Evolutionary conservation across 352 stramenopile species (phyloP), one percentile per base, ranked within the genome.

Genomic region (Phytophthora citrophthora): DNA sequence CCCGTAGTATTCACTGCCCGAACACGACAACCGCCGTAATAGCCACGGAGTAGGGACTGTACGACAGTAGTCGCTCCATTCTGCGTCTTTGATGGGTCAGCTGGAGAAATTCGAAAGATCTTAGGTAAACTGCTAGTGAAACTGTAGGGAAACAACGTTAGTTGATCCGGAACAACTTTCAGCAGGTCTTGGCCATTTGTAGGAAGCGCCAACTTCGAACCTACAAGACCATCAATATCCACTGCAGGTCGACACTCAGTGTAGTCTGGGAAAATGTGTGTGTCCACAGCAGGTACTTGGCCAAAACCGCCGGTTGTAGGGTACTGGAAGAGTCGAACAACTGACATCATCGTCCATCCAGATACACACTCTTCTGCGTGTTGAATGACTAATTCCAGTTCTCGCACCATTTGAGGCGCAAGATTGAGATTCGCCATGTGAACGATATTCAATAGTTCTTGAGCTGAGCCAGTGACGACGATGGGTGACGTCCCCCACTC

Each of bases 141-240:
- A 45, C 54, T 70, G 38, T 57, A 61, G 8, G 66, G 66, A 18
- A 74, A 74, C 11, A 74, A 20, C 5, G 55, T 64, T 26, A 74
- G 40, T 7, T 53, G 9, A 5, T 71, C 63, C 3, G 56, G 56
- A 44, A 68, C 50, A 4, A 55, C 20, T 15, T 18, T 20, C 12
- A 71, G 24, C 11, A 58, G 11, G 16, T 73, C 65, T 24, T 5
- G 10, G 2, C 64, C 64, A 20, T 58, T 52, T 1, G 64, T 73
- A 5, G 20, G 15, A 1, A 65, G 29, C 15, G 53, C 64, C 7
- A 73, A 38, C 43, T 69, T 69, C 16, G 58, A 69, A 1, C 51
- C 53, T 4, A 68, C 60, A 16, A 68, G 32, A n/a, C n/a, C 24
- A 16, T 57, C 52, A 6, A 62, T 49, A n/a, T 55, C 45, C 2